Base-by-base conservation (phyloP, 2,329 filamentous ascomycete genomes). In the Lecanoromycetidae sp. region DNA sequence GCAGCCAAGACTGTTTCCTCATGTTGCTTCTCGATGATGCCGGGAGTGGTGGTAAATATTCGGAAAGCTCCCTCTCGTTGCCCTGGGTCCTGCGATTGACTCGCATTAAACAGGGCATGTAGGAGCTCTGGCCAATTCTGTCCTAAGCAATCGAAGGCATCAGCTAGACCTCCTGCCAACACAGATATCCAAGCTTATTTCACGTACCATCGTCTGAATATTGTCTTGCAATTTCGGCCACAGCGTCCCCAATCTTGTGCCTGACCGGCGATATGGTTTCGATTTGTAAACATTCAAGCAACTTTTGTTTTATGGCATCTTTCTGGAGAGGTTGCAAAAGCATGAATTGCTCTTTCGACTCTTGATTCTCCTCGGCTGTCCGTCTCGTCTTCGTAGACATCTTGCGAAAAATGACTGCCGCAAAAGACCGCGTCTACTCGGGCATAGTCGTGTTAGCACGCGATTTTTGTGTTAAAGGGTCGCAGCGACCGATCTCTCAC, bases 161-260 rank as follows among this genome's bases (percentile, higher is more conserved):
- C 22, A 35, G 30, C 25, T 12, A 15, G 9, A 33, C 15, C 6
- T 36, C 8, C 10, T 22, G 44, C 26, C 23, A 32, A 13, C 20
- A 13, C 25, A 32, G 20, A 12, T 17, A 38, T 22, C n/a, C 35
- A 39, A 19, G 22, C n/a, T n/a, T n/a, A n/a, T n/a, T 20, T 44
- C 48, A 70, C 80, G 64, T 74, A 94, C 87, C 82, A 60, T 84
- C 87, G 58, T 96, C 91, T 36, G 85, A 84, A 66, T 95, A 95
- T 69, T 98, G 87, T 59, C 91, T 80, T 36, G 90, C 91, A 51
- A 98, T 75, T 67, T 98, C 91, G 20, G 91, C 91, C 52, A 96
- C 84, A n/a, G 90, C 87, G 67, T 98, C 91, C 57, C 88, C 91
- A 61, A 96, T 84, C 67, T 98, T 98, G 70, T 94, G 91, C 58